Conservation (phyloP, 192 early-diverging fungal species). For the Cladochytrium replicatum region DNA sequence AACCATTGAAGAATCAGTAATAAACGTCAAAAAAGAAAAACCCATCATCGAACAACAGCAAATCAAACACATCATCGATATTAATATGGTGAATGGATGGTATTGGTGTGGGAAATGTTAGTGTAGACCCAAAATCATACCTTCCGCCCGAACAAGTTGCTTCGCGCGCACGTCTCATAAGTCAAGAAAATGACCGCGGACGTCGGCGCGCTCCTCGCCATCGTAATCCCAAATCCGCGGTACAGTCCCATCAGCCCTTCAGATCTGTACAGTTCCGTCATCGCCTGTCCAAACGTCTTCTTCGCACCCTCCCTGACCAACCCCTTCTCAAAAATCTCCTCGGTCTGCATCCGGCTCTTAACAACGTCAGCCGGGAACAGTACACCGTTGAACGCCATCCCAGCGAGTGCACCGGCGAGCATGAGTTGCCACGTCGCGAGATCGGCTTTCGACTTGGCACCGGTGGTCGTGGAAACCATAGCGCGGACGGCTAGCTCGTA, state of each 20-base stretch:
- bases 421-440: slow-evolving; percentile 65
- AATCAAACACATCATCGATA: no score
- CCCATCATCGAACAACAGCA: no score
- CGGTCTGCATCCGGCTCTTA: slow-evolving; percentile 89
- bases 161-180: slow-evolving; percentile 66
- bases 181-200: slow-evolving; percentile 94
- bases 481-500: slow-evolving; percentile 68
- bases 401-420: slow-evolving; percentile 79
- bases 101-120: no score
- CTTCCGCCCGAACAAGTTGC: background rate
- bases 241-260: slow-evolving; percentile 83
- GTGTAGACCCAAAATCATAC: background rate
- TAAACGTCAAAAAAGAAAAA: no score
- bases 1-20: no score
- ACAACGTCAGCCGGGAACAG: slow-evolving; percentile 91
- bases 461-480: slow-evolving; percentile 29
- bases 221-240: slow-evolving; percentile 87
- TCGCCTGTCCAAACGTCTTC: slow-evolving; percentile 49
- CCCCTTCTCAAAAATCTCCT: slow-evolving; percentile 38
- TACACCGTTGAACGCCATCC: slow-evolving; percentile 76
- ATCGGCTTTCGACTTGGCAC: slow-evolving; percentile 53
- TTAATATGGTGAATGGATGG: no score
- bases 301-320: slow-evolving; percentile 7
- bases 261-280: slow-evolving; percentile 55
- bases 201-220: slow-evolving; percentile 80